Percentiles rank a stretch among this genome's conserved stretches.
phyloP scores from a whole-genome alignment of 345 rosid species.

The Eucalyptus decipiens region DNA sequence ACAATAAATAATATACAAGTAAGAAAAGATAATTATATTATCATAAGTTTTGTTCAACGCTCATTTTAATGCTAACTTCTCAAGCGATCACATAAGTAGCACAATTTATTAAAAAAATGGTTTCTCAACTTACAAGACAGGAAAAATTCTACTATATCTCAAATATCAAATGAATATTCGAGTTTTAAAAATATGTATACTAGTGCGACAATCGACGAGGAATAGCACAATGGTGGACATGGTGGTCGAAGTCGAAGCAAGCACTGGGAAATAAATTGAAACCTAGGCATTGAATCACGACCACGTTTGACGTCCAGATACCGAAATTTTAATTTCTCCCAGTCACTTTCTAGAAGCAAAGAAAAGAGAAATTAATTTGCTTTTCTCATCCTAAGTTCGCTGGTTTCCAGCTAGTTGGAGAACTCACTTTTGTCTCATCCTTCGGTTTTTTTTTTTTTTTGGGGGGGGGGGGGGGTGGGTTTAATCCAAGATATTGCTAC shows the following conservation, averaged over 20 bases:
- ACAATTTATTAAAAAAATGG: not conserved
- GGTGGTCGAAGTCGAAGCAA: not conserved
- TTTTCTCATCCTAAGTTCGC: not conserved
- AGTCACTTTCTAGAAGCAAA: not conserved
- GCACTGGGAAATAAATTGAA: not conserved
- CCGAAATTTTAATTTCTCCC: not conserved
- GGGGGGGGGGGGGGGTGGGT: too few relatives aligned
- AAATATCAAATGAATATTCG: not conserved
- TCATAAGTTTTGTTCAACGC: not conserved
- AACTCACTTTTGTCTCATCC: not conserved
- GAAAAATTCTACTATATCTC: not conserved
- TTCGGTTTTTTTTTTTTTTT: too few relatives aligned
- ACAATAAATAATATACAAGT: not conserved
- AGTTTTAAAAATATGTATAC: not conserved
- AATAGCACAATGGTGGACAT: not conserved
- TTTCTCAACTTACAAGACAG: not conserved
- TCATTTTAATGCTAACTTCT: not conserved
- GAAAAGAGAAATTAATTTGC: not conserved
- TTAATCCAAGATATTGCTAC: not conserved
- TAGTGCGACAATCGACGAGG: not conserved
- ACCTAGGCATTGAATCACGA: not conserved
- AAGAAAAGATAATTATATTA: not conserved
- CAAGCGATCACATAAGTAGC: not conserved
- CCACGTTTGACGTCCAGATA: not conserved
- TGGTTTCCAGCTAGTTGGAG: not conserved